phyloP scores from a whole-genome alignment of 2,329 filamentous ascomycete genomes.

The Sarocladium kiliense region DNA sequence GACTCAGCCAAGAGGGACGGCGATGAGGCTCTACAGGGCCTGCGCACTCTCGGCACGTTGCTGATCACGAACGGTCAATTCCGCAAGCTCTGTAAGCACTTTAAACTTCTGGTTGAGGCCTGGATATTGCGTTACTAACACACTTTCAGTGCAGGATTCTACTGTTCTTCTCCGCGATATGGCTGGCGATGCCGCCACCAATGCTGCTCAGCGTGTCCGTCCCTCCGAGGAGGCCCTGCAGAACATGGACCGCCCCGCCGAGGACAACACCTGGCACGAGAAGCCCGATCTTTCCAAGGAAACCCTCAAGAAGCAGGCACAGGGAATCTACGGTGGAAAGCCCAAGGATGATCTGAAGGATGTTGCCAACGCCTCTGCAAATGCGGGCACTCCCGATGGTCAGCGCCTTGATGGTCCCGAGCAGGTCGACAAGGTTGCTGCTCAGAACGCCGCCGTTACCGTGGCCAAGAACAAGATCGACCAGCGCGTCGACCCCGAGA shows the following conservation, averaged over 20 bases:
- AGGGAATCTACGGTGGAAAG: conserved; percentile 53
- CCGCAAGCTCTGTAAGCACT: conserved; percentile 69
- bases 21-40: conserved; percentile 74
- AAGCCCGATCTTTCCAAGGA: conserved; percentile 69
- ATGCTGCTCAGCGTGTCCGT: conserved; percentile 68
- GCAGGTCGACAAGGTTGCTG: conserved; percentile 41
- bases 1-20: conserved; percentile 76
- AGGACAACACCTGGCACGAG: conserved; percentile 93
- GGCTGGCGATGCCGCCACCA: conserved; percentile 80
- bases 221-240: conserved; percentile 71
- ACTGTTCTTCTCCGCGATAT: conserved; percentile 81
- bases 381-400: conserved; percentile 47
- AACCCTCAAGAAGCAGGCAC: conserved; percentile 63
- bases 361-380: conserved; percentile 50
- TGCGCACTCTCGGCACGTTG: conserved; percentile 82
- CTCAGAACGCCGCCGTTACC: conserved; percentile 25
- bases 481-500: conserved; percentile 62
- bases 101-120: too few species aligned
- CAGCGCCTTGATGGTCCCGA: conserved; percentile 44
- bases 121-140: too few species aligned
- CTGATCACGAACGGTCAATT: conserved; percentile 96
- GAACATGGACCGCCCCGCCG: conserved; percentile 77
- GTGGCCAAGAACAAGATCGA: conserved; percentile 53
- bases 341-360: conserved; percentile 55
- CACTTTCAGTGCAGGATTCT: conserved; percentile 63